Conservation (phyloP, 1,139 yeast genomes). For the Candida buenavistaensis region DNA sequence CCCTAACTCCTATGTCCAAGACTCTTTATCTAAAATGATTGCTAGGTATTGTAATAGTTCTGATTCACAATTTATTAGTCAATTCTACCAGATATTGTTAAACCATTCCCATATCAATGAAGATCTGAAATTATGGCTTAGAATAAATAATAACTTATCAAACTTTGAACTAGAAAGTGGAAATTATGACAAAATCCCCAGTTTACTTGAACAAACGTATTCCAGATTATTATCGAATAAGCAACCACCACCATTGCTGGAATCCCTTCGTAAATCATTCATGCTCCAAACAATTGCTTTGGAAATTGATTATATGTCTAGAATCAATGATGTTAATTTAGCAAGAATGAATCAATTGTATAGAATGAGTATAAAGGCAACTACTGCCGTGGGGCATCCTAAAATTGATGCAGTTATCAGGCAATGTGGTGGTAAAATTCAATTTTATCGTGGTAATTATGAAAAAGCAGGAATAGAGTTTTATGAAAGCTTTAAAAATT, state of each 20-base stretch:
- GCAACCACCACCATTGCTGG: slow-evolving; percentile 16
- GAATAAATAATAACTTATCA: slow-evolving; percentile 54
- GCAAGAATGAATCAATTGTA: slow-evolving; percentile 48
- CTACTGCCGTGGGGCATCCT: slow-evolving; percentile 75
- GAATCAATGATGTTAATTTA: slow-evolving; percentile 27
- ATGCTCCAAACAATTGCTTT: slow-evolving; percentile 65
- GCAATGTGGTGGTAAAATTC: slow-evolving; percentile 75
- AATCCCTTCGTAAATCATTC: slow-evolving; percentile 45
- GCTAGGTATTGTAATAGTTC: slow-evolving; percentile 41
- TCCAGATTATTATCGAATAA: slow-evolving; percentile 35
- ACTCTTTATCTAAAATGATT: slow-evolving; percentile 58
- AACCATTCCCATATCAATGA: slow-evolving; percentile 15
- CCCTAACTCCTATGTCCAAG: slow-evolving; percentile 55
- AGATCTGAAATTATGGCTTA: slow-evolving; percentile 57
- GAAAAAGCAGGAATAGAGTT: slow-evolving; percentile 63
- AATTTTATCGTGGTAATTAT: slow-evolving; percentile 61
- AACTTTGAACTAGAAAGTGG: slow-evolving; percentile 44
- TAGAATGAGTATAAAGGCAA: slow-evolving; percentile 45
- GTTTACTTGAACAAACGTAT: slow-evolving; percentile 43
- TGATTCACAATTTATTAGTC: slow-evolving; percentile 25
- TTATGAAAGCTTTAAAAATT: slow-evolving; percentile 72
- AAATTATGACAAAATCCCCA: slow-evolving; percentile 35
- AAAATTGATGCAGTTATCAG: slow-evolving; percentile 66
- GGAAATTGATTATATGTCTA: slow-evolving; percentile 55
- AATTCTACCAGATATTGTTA: slow-evolving; percentile 31